Evolutionary conservation across 192 early-diverging fungal genomes (phyloP), one percentile per base, ranked within the genome.

Genomic region (Oehlia diaphana): DNA sequence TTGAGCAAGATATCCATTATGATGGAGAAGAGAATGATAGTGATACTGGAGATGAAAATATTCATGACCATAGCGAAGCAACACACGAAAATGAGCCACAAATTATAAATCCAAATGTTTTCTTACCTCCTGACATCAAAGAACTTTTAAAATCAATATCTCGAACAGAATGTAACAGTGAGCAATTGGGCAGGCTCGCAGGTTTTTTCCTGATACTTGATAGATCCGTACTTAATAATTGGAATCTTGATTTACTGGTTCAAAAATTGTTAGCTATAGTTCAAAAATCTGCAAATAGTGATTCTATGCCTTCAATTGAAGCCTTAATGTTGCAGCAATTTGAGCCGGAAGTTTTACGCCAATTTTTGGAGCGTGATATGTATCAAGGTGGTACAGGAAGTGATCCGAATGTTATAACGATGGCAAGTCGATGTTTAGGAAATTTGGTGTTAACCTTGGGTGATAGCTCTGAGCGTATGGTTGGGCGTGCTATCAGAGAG

Each of bases 241-340:
- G 67, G 67, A 69, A 69, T 21, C 67, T 69, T 9, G 67, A 33
- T 69, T 69, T 69, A 37, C 19, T 69, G 19, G 35, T 69, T 21
- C 28, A 37, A 19, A 69, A 69, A 39, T 21, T 69, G 35, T 31
- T 35, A 21, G 33, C 28, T 21, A 39, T 69, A 39, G 35, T 69
- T 69, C 28, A 69, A 21, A 69, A 69, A 69, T 21, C 19, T 3
- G 39, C 31, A 21, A 21, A 9, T 37, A 31, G 21, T 33, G 35
- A 33, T 37, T 21, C 35, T n/a, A 69, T 37, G 13, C 28, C 67
- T n/a, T 37, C 31, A 42, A 37, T 37, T 69, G 33, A 69, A 37
- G 67, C 35, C n/a, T 37, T 69, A 31, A 37, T 31, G 67, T 16
- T 37, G 13, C 19, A 69, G 9, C 35, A 21, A 69, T 69, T 42